phyloP scores from a whole-genome alignment of 176 grass and related monocot genomes.

The Luzula sylvatica region DNA sequence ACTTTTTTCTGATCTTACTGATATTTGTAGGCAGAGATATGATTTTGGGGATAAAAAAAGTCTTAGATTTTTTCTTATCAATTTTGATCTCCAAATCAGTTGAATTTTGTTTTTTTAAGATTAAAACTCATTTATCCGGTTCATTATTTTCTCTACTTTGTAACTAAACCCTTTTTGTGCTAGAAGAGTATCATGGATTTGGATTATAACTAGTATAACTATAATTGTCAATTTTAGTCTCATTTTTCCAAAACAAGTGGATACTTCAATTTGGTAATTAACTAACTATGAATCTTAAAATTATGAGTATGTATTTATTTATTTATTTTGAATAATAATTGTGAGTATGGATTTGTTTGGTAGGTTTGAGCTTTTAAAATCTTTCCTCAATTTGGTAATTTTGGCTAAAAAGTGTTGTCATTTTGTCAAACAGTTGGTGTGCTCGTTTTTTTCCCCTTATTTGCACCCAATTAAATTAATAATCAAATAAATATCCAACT shows the following conservation, averaged over 20 bases:
- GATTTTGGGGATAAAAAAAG: background rate
- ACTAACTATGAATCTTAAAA: background rate
- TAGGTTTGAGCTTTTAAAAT: constrained; percentile 19
- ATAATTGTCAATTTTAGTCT: background rate
- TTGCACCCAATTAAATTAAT: constrained; percentile 6
- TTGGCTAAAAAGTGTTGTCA: background rate
- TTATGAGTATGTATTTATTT: background rate
- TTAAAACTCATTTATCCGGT: background rate
- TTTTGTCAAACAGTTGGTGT: constrained; percentile 23
- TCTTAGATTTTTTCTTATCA: background rate
- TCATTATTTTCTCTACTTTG: background rate
- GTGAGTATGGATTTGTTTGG: constrained; percentile 16
- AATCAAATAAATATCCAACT: constrained; percentile 1
- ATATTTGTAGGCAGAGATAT: background rate
- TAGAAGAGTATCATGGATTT: background rate
- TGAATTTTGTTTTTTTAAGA: too few relatives aligned
- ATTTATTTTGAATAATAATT: constrained; percentile 1
- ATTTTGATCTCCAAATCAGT: background rate
- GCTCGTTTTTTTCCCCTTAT: background rate
- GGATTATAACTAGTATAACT: background rate
- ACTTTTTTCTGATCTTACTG: background rate
- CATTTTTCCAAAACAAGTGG: background rate
- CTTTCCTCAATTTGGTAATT: constrained; percentile 4
- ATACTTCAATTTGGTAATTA: background rate
- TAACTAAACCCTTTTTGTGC: background rate